Percentiles rank a stretch among this genome's conserved stretches.
Evolutionary conservation across 331 rosid species (phyloP).

Genomic region (Pyrus hybrid): DNA sequence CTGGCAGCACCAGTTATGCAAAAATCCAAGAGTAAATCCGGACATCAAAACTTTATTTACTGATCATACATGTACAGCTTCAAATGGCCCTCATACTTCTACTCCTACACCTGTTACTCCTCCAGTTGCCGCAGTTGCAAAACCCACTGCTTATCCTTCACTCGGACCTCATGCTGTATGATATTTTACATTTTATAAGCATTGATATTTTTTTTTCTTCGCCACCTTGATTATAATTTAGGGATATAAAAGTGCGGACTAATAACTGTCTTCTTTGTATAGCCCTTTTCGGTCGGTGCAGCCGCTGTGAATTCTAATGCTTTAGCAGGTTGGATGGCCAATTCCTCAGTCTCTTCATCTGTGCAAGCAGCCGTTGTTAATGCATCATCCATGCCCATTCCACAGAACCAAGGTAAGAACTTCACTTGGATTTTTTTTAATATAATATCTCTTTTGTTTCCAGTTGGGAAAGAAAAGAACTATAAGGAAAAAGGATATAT

Average conservation of each 20-base stretch:
- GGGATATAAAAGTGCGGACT: conserved; percentile 10
- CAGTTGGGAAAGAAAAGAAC: not conserved
- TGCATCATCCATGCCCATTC: conserved; percentile 76
- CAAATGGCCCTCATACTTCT: conserved; percentile 67
- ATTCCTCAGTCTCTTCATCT: conserved; percentile 86
- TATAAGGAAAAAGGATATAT: not conserved
- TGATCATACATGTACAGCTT: conserved; percentile 65
- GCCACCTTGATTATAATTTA: not conserved
- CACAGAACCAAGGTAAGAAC: conserved; percentile 78
- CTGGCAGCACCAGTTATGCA: conserved; percentile 95
- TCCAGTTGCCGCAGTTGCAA: conserved; percentile 67
- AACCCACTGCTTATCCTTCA: conserved; percentile 62
- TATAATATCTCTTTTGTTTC: not conserved
- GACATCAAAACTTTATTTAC: conserved; percentile 76
- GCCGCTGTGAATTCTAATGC: conserved; percentile 72
- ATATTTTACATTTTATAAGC: conserved; percentile 23
- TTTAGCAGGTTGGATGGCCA: conserved; percentile 94
- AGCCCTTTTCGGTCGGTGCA: conserved; percentile 74
- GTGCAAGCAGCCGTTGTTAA: conserved; percentile 94
- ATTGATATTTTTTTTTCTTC: not conserved
- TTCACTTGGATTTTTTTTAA: not conserved
- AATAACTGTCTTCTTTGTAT: conserved; percentile 16
- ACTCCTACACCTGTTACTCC: conserved; percentile 65
- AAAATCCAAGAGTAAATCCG: conserved; percentile 66
- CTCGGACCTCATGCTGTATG: conserved; percentile 79